phyloP scores from a whole-genome alignment of 805 yeast species.

The Zygoascus tannicola region DNA sequence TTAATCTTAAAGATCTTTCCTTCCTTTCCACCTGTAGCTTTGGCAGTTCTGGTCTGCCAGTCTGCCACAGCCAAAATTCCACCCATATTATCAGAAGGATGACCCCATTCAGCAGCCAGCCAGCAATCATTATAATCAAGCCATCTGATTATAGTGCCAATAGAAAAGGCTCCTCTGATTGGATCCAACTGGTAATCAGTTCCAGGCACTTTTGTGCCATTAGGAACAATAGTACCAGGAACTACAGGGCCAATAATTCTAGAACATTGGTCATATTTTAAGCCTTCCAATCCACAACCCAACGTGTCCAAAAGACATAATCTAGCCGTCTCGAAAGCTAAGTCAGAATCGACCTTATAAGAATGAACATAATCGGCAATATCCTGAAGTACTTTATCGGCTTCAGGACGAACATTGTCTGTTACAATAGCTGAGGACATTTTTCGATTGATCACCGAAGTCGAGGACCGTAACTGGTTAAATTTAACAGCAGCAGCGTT shows the following conservation, averaged over 20 bases:
- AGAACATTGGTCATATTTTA: slow-evolving; percentile 42
- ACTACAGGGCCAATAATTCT: slow-evolving; percentile 47
- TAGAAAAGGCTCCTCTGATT: slow-evolving; percentile 47
- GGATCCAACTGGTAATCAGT: slow-evolving; percentile 45
- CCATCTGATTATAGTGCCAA: slow-evolving; percentile 52
- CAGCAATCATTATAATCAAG: slow-evolving; percentile 56
- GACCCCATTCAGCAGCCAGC: slow-evolving; percentile 67
- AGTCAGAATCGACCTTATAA: slow-evolving; percentile 35
- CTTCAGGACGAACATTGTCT: slow-evolving; percentile 43
- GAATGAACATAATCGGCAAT: slow-evolving; percentile 44
- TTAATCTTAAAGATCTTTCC: slow-evolving; percentile 39
- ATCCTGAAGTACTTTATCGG: slow-evolving; percentile 41
- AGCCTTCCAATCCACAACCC: slow-evolving; percentile 53
- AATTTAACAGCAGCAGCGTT: neutral
- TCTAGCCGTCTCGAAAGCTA: slow-evolving; percentile 47
- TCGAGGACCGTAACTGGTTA: neutral
- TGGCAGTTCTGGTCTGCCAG: slow-evolving; percentile 39
- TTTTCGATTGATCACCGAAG: slow-evolving; percentile 4
- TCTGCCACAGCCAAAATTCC: slow-evolving; percentile 53
- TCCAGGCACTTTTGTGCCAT: slow-evolving; percentile 48
- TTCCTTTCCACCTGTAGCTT: slow-evolving; percentile 30
- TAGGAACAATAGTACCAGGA: slow-evolving; percentile 46
- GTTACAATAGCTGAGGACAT: slow-evolving; percentile 20
- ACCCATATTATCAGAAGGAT: slow-evolving; percentile 53
- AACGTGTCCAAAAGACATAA: slow-evolving; percentile 47